phyloP scores from a whole-genome alignment of 2,329 filamentous ascomycete species.

The Pezicula carpinea region DNA sequence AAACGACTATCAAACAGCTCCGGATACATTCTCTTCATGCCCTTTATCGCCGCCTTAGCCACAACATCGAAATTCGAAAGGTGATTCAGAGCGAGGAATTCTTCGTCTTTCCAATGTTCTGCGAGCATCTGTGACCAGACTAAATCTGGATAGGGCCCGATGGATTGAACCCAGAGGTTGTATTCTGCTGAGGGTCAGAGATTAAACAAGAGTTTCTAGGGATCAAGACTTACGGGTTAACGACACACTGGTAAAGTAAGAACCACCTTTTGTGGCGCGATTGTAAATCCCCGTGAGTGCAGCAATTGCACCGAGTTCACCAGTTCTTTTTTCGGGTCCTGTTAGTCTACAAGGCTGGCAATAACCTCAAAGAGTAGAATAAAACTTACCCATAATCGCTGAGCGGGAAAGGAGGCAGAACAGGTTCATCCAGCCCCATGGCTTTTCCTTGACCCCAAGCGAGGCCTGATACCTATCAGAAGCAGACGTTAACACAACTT shows the following conservation, averaged over 20 bases:
- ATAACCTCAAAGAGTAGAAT: too few relatives aligned
- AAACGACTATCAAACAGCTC: conserved; percentile 12
- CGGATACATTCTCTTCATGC: conserved; percentile 2
- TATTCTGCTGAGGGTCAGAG: conserved; percentile 37
- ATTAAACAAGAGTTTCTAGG: too few relatives aligned
- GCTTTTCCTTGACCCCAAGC: conserved; percentile 54
- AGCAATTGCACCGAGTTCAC: conserved; percentile 63
- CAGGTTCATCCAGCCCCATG: conserved; percentile 53
- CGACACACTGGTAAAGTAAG: conserved; percentile 57
- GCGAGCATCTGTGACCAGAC: conserved; percentile 38
- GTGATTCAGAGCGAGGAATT: conserved; percentile 7
- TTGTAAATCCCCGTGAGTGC: conserved; percentile 58
- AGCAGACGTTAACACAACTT: conserved; percentile 28
- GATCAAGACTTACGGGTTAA: conserved; percentile 37
- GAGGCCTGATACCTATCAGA: conserved; percentile 44
- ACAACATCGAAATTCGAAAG: conserved; percentile 6
- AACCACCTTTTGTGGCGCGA: conserved; percentile 56
- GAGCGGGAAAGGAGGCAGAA: conserved; percentile 50
- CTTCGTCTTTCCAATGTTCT: neutral
- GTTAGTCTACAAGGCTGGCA: too few relatives aligned
- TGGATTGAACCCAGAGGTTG: conserved; percentile 51
- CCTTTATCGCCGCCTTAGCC: neutral
- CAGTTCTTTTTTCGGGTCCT: conserved; percentile 39
- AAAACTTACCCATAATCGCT: too few relatives aligned
- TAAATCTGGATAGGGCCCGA: conserved; percentile 47